Percentiles rank a stretch among this genome's conserved stretches.
These are phyloP conservation scores for Cyclanthera cordifolia DNA, from an alignment of 306 rosid genomes.

Conservation along the genomic window DNA sequence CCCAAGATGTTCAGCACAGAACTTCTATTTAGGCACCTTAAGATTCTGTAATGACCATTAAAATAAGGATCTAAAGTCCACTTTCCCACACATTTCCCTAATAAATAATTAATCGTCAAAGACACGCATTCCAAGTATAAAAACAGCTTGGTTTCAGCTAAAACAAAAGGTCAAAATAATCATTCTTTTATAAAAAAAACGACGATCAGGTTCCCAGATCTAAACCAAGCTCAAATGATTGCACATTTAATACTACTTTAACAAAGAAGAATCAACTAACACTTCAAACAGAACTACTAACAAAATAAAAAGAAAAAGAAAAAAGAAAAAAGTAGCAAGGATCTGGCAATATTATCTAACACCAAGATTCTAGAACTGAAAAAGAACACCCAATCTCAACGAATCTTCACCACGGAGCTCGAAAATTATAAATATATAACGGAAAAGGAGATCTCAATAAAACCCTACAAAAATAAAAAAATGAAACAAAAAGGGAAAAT, in stretches of 20 bases:
- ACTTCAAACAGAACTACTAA: background rate
- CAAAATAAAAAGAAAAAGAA: background rate
- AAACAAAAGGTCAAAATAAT: background rate
- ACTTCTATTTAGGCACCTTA: background rate
- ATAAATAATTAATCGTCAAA: constrained; percentile 1
- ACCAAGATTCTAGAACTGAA: constrained; percentile 4
- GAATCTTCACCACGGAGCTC: background rate
- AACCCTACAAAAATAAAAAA: no score
- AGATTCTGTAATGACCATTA: background rate
- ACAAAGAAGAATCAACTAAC: background rate
- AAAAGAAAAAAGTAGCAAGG: background rate
- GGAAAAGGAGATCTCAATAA: background rate
- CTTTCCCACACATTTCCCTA: constrained; percentile 5
- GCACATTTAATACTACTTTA: background rate
- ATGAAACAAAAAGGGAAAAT: background rate
- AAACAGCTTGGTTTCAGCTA: background rate
- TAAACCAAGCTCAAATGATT: constrained; percentile 3
- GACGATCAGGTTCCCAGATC: background rate
- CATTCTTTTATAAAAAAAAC: no score
- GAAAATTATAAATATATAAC: background rate
- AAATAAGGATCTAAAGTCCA: constrained; percentile 4
- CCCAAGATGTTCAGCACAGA: background rate
- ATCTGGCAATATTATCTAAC: background rate
- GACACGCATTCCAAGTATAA: constrained; percentile 4
- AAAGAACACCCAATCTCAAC: background rate